Base-by-base conservation (phyloP, 108 stramenopile genomes). In the Pseudonitzschia multiseries region DNA sequence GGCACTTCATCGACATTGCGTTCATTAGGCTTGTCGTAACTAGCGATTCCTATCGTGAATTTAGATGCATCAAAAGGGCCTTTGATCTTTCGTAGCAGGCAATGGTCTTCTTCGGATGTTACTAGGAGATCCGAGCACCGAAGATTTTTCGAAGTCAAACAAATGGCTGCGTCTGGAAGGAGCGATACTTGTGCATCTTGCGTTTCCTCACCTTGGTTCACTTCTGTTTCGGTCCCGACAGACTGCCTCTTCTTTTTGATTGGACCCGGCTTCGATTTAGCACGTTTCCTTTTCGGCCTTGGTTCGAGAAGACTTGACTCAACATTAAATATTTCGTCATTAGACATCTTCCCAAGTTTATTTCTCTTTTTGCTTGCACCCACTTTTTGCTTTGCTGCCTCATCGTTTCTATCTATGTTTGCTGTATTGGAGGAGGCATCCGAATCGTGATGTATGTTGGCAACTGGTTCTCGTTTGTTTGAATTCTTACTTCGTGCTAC, bases 1-100 rank as follows among this genome's bases (percentile, higher is more conserved):
- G 84, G 66, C 2, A 70, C 83, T 31, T 74, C 69, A 14, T 79
- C 57, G 29, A 64, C 59, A 70, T 86, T 76, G 27, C 70, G 59
- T 40, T 41, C 32, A 24, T 71, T 57, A 0, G 60, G 48, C 31
- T 65, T 56, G 52, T 89, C 88, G 48, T 78, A 62, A 24, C 28
- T 24, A 13, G 81, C 65, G 62, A 82, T 64, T 5, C 79, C 81
- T 14, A 20, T 50, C 6, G 79, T 78, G 56, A 61, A 85, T 59
- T 77, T 57, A 8, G 68, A 70, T 15, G 60, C 41, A 74, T 76
- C 80, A 51, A 85, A 81, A 43, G 79, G 76, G 6, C 50, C 59
- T 50, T 70, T 28, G 3, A 62, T 21, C 61, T 62, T 62, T 8
- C 61, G 61, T 4, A n/a, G 61, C 14, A 62, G 33, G n/a, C 63